Evolutionary conservation across 257 asterid genomes (phyloP), one percentile per base, ranked within the genome.

Genomic region (Solanum paucissectum): DNA sequence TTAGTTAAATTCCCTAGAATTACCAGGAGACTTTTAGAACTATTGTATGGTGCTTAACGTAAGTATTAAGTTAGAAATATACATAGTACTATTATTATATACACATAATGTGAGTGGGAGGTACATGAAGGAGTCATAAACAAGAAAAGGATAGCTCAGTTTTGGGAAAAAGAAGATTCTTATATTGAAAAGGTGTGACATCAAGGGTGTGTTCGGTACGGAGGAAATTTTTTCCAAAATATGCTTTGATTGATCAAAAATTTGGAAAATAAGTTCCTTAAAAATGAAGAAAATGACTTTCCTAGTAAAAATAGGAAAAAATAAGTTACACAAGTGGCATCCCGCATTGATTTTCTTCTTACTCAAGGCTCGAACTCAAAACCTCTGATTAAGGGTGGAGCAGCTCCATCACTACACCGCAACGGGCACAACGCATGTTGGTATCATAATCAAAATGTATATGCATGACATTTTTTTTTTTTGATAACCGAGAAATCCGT

Each of bases 311-410:
- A 55, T 6, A 55, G 64, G 64, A 6, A 55, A 52, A 55, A 0
- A 18, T 52, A 55, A 55, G 64, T 55, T 55, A 55, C 62, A 16
- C 62, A 0, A 55, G 62, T 55, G 2, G 25, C 64, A 55, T 20
- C 20, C 25, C 0, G 0, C 10, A 55, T 55, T 18, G 64, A 55
- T 55, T 55, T 55, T 55, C 64, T 55, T 20, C 64, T 20, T 55
- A 55, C 25, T 20, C 25, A 55, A 2, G 25, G 5, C 2, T 55
- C 11, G 11, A 55, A 55, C 64, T 20, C 11, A 4, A 3, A 11
- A 55, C 0, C 0, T 55, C 0, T 55, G 2, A 18, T 18, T 55
- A 55, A 18, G 25, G 64, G 25, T 55, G 64, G 0, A 3, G 25
- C 4, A 55, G 2, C 20, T 7, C 64, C 64, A 20, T 11, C 25